Conservation (phyloP, 805 yeast species). For the Ogataea allantospora region DNA sequence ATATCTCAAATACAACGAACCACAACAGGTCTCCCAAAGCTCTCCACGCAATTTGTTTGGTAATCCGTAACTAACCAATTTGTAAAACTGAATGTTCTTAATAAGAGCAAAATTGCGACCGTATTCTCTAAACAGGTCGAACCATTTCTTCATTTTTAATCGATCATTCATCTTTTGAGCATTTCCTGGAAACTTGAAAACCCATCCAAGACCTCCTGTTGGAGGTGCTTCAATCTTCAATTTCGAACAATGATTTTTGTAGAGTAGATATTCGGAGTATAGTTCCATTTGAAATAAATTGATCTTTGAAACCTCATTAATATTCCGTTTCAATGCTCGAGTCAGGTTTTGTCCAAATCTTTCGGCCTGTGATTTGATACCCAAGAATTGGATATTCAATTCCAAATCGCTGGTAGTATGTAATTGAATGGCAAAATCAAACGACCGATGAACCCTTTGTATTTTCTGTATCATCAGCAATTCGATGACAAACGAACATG, state of each 20-base stretch:
- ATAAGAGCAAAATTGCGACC: conserved; percentile 82
- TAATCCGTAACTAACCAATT: conserved; percentile 82
- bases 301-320: conserved; percentile 58
- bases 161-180: conserved; percentile 74
- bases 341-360: conserved; percentile 71
- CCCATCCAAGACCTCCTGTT: conserved; percentile 81
- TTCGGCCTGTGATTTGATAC: conserved; percentile 76
- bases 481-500: conserved; percentile 69
- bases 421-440: conserved; percentile 75
- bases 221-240: conserved; percentile 55
- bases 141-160: conserved; percentile 88
- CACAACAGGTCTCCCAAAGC: conserved; percentile 90
- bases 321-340: conserved; percentile 57
- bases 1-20: conserved; percentile 74
- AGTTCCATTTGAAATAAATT: conserved; percentile 66
- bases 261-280: conserved; percentile 80
- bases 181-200: conserved; percentile 88
- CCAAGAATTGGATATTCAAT: conserved; percentile 71
- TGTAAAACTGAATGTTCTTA: conserved; percentile 73
- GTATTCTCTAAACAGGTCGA: conserved; percentile 77
- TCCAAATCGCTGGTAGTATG: conserved; percentile 64
- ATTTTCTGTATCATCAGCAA: conserved; percentile 78
- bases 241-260: conserved; percentile 49
- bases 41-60: conserved; percentile 96
- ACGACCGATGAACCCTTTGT: conserved; percentile 77